A percentile compares a stretch with the other conserved stretches of the same genome.
phyloP scores from a whole-genome alignment of 2,329 filamentous ascomycete genomes.

The Xylariaceae sp. region DNA sequence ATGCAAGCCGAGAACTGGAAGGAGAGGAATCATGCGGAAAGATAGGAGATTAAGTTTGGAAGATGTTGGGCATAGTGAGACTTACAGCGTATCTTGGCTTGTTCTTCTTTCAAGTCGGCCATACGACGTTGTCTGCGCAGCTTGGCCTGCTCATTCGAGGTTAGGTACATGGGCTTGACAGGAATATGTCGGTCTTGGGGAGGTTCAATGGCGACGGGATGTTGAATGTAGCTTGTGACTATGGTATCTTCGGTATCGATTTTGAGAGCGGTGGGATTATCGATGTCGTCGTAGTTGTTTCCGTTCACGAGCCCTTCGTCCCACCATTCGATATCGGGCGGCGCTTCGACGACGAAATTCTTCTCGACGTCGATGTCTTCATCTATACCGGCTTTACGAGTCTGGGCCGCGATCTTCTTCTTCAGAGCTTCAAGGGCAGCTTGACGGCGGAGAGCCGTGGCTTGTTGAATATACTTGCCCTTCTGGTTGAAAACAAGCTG shows the following conservation, averaged over 20 bases:
- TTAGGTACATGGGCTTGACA: conserved; percentile 86
- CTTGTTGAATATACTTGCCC: conserved; percentile 95
- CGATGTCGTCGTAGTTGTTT: conserved; percentile 66
- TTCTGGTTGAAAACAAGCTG: conserved; percentile 88
- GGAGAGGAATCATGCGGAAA: background rate
- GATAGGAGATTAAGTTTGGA: background rate
- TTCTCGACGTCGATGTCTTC: conserved; percentile 87
- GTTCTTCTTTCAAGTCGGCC: conserved; percentile 90
- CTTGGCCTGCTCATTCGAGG: conserved; percentile 85
- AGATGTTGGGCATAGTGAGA: background rate
- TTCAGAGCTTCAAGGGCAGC: conserved; percentile 91
- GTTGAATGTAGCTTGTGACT: conserved; percentile 85
- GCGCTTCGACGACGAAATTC: conserved; percentile 75
- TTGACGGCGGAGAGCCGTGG: conserved; percentile 80
- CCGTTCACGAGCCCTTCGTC: conserved; percentile 81
- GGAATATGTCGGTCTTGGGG: conserved; percentile 82
- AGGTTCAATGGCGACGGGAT: conserved; percentile 84
- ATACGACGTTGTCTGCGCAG: conserved; percentile 82
- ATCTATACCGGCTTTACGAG: conserved; percentile 86
- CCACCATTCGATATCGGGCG: conserved; percentile 95
- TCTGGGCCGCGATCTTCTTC: conserved; percentile 80
- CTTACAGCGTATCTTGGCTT: conserved; percentile 76
- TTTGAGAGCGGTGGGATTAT: conserved; percentile 61
- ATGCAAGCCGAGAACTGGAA: background rate
- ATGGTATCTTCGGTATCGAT: conserved; percentile 76